These are phyloP conservation scores for Alternaria sp. DNA, from an alignment of 2,329 filamentous ascomycete genomes.

Conservation along the genomic window DNA sequence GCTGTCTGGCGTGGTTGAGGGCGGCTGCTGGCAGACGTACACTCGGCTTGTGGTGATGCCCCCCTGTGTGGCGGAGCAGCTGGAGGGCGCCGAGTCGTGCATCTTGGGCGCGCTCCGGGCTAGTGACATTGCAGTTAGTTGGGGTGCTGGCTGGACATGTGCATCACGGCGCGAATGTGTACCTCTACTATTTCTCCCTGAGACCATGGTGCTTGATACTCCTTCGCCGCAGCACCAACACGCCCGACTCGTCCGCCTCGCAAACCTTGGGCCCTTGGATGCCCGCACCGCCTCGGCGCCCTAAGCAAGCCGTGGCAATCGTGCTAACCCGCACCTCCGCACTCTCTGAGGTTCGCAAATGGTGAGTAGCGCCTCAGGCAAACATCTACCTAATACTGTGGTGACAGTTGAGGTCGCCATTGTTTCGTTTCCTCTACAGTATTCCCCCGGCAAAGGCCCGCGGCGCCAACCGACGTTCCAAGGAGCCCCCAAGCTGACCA, in stretches of 20 bases:
- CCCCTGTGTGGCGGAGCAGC: constrained; percentile 1
- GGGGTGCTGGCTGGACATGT: background rate
- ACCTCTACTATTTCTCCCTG: constrained; percentile 6
- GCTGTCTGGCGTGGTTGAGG: background rate
- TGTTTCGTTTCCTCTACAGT: background rate
- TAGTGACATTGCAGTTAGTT: constrained; percentile 2
- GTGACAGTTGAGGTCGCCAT: background rate
- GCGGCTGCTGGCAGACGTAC: background rate
- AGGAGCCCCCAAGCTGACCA: constrained; percentile 34
- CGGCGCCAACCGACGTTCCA: constrained; percentile 4
- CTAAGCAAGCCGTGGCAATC: constrained; percentile 26
- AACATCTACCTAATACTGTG: background rate
- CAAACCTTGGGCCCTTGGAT: constrained; percentile 13
- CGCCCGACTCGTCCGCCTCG: constrained; percentile 6
- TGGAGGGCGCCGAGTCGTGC: constrained; percentile 6
- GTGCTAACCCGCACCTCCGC: constrained; percentile 20
- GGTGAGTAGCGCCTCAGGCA: constrained; percentile 22
- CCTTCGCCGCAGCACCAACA: constrained; percentile 10
- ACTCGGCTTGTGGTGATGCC: background rate
- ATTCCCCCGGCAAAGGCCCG: constrained; percentile 12
- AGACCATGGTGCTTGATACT: constrained; percentile 14
- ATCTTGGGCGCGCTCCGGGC: background rate
- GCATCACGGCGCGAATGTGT: background rate
- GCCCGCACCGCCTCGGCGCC: constrained; percentile 11
- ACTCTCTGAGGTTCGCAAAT: constrained; percentile 19